Evolutionary conservation across 805 yeast species (phyloP).

Genomic region (Hanseniaspora jakobsenii): DNA sequence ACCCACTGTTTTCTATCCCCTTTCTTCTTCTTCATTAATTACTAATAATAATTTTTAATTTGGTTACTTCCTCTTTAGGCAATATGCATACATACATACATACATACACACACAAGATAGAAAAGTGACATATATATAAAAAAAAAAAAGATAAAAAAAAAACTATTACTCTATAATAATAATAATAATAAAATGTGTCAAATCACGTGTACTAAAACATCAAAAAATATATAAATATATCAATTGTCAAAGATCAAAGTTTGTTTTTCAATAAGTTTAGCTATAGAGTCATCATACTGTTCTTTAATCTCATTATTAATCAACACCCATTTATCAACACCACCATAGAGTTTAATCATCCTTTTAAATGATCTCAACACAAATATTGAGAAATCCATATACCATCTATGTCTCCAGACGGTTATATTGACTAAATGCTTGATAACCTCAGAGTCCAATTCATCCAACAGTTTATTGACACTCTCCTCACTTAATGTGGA

Average conservation of each 20-base stretch:
- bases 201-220: no score
- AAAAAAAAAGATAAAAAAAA: no score
- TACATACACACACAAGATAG: no score
- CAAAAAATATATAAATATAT: no score
- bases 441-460: slow-evolving; percentile 44
- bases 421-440: slow-evolving; percentile 60
- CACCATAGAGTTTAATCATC: slow-evolving; percentile 60
- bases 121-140: no score
- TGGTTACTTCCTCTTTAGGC: no score
- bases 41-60: no score
- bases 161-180: no score
- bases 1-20: no score
- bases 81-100: no score
- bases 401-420: slow-evolving; percentile 99
- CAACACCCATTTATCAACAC: slow-evolving; percentile 55
- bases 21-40: no score
- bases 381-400: slow-evolving; percentile 71
- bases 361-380: slow-evolving; percentile 42
- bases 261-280: slow-evolving; percentile 3
- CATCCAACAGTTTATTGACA: slow-evolving; percentile 25
- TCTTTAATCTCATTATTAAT: slow-evolving; percentile 11
- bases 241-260: background rate
- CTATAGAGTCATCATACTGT: background rate
- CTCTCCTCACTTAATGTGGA: slow-evolving; percentile 27
- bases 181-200: no score